Conservation (phyloP, 2,329 filamentous ascomycete genomes). For the Diaporthe humulicola region DNA sequence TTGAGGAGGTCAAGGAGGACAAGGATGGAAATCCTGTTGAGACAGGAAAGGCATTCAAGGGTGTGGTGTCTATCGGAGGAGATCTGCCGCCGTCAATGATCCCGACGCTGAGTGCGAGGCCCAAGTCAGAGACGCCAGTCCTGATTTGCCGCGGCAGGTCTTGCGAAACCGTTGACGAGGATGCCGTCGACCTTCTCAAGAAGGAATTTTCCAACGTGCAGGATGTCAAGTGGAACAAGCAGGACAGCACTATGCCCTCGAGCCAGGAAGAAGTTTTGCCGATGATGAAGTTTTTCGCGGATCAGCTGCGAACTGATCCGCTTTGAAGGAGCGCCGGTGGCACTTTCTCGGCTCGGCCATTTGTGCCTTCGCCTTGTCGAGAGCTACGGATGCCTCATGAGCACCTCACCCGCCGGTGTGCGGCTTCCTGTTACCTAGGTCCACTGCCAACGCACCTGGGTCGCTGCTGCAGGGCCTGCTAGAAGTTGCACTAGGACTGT, state of each 20-base stretch:
- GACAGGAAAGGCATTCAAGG: conserved; percentile 54
- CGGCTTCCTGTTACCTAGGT: conserved; percentile 17
- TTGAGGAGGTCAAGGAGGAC: conserved; percentile 41
- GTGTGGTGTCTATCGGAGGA: conserved; percentile 63
- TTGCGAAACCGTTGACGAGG: conserved; percentile 65
- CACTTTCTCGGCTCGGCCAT: not conserved
- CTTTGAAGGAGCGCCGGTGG: conserved; percentile 30
- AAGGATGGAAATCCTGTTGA: conserved; percentile 32
- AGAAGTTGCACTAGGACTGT: not conserved
- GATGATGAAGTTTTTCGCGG: conserved; percentile 86
- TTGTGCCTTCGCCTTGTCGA: not conserved
- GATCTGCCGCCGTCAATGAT: conserved; percentile 69
- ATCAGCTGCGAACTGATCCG: conserved; percentile 63
- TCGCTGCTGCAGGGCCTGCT: not conserved
- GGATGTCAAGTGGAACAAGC: conserved; percentile 77
- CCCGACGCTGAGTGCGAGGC: conserved; percentile 56
- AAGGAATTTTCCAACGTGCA: conserved; percentile 76
- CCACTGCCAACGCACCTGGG: not conserved
- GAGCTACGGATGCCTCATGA: not conserved
- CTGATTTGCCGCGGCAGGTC: conserved; percentile 70
- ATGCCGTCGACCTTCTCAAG: conserved; percentile 74
- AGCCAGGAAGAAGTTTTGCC: conserved; percentile 89
- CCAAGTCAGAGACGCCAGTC: conserved; percentile 74
- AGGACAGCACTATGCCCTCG: conserved; percentile 85
- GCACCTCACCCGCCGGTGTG: not conserved